phyloP scores from a whole-genome alignment of 1,284 basidiomycete species.

The Coniferiporia sulphurascens region DNA sequence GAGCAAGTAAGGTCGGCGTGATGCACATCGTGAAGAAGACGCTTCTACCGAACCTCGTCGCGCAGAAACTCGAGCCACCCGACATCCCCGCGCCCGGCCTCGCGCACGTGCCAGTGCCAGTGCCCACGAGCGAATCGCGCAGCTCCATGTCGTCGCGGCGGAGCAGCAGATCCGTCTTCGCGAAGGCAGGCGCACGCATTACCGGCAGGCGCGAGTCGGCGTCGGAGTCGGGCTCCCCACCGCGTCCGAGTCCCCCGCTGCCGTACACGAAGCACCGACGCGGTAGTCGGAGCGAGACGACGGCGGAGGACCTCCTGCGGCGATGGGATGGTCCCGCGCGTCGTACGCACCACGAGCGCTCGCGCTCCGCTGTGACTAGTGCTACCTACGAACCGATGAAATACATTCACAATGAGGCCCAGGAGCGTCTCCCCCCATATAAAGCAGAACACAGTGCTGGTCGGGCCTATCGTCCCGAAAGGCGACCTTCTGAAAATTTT shows the following conservation, averaged over 20 bases:
- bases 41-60: constrained; percentile 47
- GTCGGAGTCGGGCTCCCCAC: not conserved
- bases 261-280: constrained; percentile 6
- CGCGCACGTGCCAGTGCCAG: not conserved
- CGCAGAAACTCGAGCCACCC: constrained; percentile 52
- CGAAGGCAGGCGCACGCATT: not conserved
- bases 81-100: not conserved
- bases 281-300: constrained; percentile 15
- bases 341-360: not conserved
- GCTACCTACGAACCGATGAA: too few species aligned
- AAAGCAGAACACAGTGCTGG: not conserved
- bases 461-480: constrained; percentile 13
- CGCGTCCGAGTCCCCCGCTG: not conserved
- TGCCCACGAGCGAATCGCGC: constrained; percentile 3
- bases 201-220: not conserved
- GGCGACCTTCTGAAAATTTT: constrained; percentile 9
- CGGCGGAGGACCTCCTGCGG: constrained; percentile 5
- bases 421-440: not conserved
- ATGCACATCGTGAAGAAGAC: constrained; percentile 69
- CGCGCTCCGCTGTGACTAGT: not conserved
- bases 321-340: not conserved
- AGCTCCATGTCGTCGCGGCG: not conserved
- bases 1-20: constrained; percentile 61
- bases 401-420: not conserved
- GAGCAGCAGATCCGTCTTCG: not conserved